Conservation (phyloP, 1,284 basidiomycete genomes). For the Pseudozyma hubeiensis region DNA sequence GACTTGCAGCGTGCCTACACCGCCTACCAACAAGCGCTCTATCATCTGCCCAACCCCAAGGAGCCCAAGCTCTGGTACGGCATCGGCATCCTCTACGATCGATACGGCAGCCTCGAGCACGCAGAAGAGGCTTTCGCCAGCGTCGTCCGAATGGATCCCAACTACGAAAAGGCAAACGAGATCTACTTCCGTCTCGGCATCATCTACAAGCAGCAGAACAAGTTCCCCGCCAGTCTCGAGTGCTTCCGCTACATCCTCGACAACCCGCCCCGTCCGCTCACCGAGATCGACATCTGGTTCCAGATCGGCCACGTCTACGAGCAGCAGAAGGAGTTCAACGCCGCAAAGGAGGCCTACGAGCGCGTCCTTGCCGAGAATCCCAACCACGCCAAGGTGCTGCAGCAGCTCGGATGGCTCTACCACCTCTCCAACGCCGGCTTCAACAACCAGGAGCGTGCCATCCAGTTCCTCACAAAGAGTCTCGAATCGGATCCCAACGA, state of each 20-base stretch:
- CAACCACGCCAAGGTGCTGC: conserved; percentile 93
- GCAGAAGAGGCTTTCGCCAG: conserved; percentile 98
- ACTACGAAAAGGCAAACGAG: conserved; percentile 99
- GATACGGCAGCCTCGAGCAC: conserved; percentile 96
- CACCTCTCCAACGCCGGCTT: conserved; percentile 93
- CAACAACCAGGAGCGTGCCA: conserved; percentile 93
- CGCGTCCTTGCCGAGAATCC: conserved; percentile 94
- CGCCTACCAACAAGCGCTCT: conserved; percentile 97
- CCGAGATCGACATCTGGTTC: conserved; percentile 99
- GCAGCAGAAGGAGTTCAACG: conserved; percentile 91
- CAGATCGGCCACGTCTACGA: conserved; percentile 99
- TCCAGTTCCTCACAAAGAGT: conserved; percentile 91
- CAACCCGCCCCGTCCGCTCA: conserved; percentile 92
- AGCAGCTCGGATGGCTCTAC: conserved; percentile 97
- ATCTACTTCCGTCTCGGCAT: conserved; percentile 98
- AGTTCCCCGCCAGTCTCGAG: conserved; percentile 73
- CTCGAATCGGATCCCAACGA: conserved; percentile 82
- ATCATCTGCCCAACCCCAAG: conserved; percentile 94
- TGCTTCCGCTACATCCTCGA: conserved; percentile 91
- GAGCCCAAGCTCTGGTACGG: conserved; percentile 99
- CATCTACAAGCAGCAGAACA: conserved; percentile 98
- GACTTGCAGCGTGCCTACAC: conserved; percentile 98
- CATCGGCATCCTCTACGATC: conserved; percentile 97
- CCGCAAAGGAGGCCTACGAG: conserved; percentile 95
- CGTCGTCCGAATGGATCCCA: conserved; percentile 95